Evolutionary conservation across 2,329 filamentous ascomycete species (phyloP).

Genomic region (Ilyonectria robusta): DNA sequence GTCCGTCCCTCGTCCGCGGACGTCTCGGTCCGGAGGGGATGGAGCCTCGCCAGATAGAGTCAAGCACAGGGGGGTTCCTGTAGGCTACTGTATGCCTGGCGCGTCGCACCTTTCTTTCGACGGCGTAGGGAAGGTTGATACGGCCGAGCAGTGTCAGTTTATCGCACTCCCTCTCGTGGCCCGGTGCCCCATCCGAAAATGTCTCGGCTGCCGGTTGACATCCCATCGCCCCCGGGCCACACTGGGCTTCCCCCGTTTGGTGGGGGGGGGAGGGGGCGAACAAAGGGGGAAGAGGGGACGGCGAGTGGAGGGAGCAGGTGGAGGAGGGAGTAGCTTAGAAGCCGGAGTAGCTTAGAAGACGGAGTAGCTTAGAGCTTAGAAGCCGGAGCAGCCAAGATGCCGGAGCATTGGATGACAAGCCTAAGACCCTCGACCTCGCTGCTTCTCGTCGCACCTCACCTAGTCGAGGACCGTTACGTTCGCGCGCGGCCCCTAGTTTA

Average conservation of each 20-base stretch:
- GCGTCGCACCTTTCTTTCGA: slow-evolving; percentile 16
- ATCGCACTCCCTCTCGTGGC: slow-evolving; percentile 7
- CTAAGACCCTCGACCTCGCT: background rate
- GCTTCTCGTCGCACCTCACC: slow-evolving; percentile 6
- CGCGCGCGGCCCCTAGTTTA: background rate
- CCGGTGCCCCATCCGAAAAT: slow-evolving; percentile 11
- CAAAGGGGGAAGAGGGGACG: slow-evolving; percentile 8
- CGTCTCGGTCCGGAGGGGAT: slow-evolving; percentile 2
- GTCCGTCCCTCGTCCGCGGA: background rate
- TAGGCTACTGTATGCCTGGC: slow-evolving; percentile 13
- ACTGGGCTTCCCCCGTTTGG: slow-evolving; percentile 7
- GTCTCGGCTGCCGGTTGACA: slow-evolving; percentile 31
- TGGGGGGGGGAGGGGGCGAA: background rate
- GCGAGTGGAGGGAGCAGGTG: background rate
- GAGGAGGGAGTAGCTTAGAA: background rate
- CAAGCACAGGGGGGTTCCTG: background rate
- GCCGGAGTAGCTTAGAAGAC: background rate
- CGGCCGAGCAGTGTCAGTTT: slow-evolving; percentile 2
- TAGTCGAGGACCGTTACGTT: background rate
- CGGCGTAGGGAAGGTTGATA: background rate
- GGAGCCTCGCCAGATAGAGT: slow-evolving; percentile 8
- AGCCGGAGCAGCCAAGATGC: background rate
- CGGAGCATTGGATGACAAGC: background rate
- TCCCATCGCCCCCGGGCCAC: slow-evolving; percentile 14
- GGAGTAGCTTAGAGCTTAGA: background rate